These are phyloP conservation scores for Monosporascus sp. DNA, from an alignment of 2,329 filamentous ascomycete genomes.

Conservation along the genomic window DNA sequence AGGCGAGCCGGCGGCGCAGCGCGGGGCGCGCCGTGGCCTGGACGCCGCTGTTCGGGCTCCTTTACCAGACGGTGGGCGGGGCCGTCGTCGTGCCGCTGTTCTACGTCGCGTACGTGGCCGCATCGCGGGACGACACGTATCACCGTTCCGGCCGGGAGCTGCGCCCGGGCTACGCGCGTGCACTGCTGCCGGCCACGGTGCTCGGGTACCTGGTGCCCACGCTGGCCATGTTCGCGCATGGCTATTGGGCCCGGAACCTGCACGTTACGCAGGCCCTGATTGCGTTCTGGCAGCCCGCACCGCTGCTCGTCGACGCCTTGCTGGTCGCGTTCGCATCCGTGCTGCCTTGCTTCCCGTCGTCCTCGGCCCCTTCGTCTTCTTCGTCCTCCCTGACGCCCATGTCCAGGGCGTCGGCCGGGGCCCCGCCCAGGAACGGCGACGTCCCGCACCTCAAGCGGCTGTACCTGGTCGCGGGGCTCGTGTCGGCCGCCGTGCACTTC, in stretches of 20 bases:
- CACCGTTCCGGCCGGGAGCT: slow-evolving; percentile 13
- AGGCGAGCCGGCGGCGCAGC: slow-evolving; percentile 18
- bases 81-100: slow-evolving; percentile 22
- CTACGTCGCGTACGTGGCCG: slow-evolving; percentile 12
- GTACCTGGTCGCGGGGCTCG: slow-evolving; percentile 15
- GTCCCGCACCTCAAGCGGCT: slow-evolving; percentile 21
- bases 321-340: slow-evolving; percentile 2
- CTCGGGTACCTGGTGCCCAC: slow-evolving; percentile 23
- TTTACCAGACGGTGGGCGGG: slow-evolving; percentile 22
- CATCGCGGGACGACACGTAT: slow-evolving; percentile 14
- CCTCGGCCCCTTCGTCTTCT: slow-evolving; percentile 4
- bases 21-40: slow-evolving; percentile 5
- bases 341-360: slow-evolving; percentile 7
- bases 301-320: slow-evolving; percentile 17
- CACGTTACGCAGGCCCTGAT: slow-evolving; percentile 16
- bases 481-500: slow-evolving; percentile 16
- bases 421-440: slow-evolving; percentile 9
- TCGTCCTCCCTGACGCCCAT: not conserved
- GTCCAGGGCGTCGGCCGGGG: not conserved
- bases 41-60: slow-evolving; percentile 16
- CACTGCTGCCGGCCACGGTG: slow-evolving; percentile 15
- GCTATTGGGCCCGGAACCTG: slow-evolving; percentile 5
- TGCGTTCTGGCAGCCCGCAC: slow-evolving; percentile 22
- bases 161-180: slow-evolving; percentile 12
- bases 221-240: slow-evolving; percentile 15